Conservation (phyloP, 306 rosid genomes). For the Lagenaria siceraria region DNA sequence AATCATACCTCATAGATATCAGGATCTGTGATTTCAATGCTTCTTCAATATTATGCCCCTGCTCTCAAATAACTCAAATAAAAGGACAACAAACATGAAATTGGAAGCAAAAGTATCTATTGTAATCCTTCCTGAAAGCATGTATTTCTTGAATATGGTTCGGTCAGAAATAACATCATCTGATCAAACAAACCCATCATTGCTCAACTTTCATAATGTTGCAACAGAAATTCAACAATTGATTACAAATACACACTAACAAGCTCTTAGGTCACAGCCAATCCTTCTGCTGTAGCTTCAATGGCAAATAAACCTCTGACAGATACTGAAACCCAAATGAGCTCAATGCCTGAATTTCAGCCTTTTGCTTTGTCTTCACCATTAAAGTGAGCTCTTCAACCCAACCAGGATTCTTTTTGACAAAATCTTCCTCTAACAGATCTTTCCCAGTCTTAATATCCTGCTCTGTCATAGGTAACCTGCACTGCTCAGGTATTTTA, state of each 20-base stretch:
- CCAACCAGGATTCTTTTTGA: conserved; percentile 93
- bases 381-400: conserved; percentile 80
- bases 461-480: conserved; percentile 88
- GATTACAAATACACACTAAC: neutral
- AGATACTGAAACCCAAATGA: conserved; percentile 82
- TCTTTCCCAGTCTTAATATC: conserved; percentile 97
- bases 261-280: conserved; percentile 37
- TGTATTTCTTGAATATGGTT: neutral
- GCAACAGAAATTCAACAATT: neutral
- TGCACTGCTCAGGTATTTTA: conserved; percentile 82
- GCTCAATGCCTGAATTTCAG: conserved; percentile 93
- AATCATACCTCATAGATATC: neutral
- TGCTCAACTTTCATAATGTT: neutral
- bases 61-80: neutral
- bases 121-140: neutral
- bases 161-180: neutral
- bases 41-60: neutral
- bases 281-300: conserved; percentile 80
- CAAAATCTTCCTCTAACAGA: conserved; percentile 85
- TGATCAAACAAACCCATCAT: neutral
- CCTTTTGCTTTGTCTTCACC: conserved; percentile 97
- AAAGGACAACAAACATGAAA: neutral
- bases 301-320: conserved; percentile 76
- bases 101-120: conserved; percentile 2
- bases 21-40: neutral